Evolutionary conservation across 352 stramenopile genomes (phyloP).

Genomic region (Globisporangium spinosum): DNA sequence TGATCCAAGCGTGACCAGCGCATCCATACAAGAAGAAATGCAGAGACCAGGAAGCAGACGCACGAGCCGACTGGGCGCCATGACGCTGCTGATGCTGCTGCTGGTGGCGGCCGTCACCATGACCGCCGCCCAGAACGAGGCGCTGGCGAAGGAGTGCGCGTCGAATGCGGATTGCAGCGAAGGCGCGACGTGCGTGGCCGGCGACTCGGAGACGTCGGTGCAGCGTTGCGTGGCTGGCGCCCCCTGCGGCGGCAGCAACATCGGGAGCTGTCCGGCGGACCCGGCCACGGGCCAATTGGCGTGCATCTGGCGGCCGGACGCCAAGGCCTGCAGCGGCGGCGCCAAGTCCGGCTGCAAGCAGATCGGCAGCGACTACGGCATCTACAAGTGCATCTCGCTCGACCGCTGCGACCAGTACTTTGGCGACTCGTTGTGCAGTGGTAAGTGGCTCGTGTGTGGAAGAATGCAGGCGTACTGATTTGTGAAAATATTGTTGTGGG

Average conservation of each 20-base stretch:
- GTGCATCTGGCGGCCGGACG: constrained; percentile 50
- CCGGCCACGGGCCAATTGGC: constrained; percentile 54
- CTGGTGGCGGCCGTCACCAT: constrained; percentile 9
- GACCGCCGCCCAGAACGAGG: constrained; percentile 7
- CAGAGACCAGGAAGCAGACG: not conserved
- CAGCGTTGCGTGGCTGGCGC: constrained; percentile 65
- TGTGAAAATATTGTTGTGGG: not conserved
- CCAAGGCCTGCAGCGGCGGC: constrained; percentile 19
- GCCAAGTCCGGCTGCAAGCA: constrained; percentile 25
- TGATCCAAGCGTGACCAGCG: not conserved
- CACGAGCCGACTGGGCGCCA: constrained; percentile 3
- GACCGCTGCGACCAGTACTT: constrained; percentile 75
- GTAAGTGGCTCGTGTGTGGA: constrained; percentile 24
- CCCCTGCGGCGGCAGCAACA: constrained; percentile 42
- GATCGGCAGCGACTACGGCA: constrained; percentile 31
- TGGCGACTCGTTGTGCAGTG: constrained; percentile 44
- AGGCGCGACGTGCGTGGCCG: constrained; percentile 70
- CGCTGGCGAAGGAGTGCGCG: constrained; percentile 49
- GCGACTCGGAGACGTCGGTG: constrained; percentile 51
- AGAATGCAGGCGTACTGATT: constrained; percentile 8
- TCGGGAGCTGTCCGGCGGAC: constrained; percentile 62
- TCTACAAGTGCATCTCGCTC: constrained; percentile 83
- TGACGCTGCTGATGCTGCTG: constrained; percentile 20
- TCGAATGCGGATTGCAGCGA: constrained; percentile 56
- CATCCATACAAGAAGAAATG: constrained; percentile 1